These are phyloP conservation scores for Thelephora aurantiotincta DNA, from an alignment of 768 basidiomycete species.

Conservation along the genomic window DNA sequence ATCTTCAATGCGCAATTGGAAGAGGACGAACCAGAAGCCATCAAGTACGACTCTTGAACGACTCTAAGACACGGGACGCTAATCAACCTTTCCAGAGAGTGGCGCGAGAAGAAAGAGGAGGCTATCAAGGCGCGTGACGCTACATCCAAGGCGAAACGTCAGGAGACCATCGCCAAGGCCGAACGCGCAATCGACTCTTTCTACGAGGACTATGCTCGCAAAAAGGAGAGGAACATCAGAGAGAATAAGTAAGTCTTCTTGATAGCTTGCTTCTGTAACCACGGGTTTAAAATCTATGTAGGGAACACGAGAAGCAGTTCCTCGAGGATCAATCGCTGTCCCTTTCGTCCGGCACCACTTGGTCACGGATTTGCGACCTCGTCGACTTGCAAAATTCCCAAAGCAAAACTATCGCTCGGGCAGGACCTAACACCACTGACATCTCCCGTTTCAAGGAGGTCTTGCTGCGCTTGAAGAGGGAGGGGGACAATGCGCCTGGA, in stretches of 20 bases:
- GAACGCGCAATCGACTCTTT: conserved; percentile 82
- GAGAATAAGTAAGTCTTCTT: conserved; percentile 83
- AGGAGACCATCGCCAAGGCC: conserved; percentile 74
- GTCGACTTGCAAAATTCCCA: conserved; percentile 92
- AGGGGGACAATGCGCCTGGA: conserved; percentile 85
- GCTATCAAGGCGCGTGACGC: conserved; percentile 81
- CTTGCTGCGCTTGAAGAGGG: conserved; percentile 73
- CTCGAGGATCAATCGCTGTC: conserved; percentile 55
- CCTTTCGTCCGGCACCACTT: conserved; percentile 83
- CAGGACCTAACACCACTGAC: conserved; percentile 81
- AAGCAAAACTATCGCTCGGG: conserved; percentile 86
- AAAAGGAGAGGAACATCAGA: conserved; percentile 82
- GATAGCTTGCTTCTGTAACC: not conserved
- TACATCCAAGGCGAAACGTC: conserved; percentile 56
- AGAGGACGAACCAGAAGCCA: conserved; percentile 79
- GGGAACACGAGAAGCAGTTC: conserved; percentile 80
- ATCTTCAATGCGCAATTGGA: conserved; percentile 52
- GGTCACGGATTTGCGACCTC: conserved; percentile 82
- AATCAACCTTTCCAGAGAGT: conserved; percentile 37
- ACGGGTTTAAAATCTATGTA: conserved; percentile 18
- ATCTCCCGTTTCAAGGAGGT: conserved; percentile 87
- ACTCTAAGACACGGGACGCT: not conserved
- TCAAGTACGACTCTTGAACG: conserved; percentile 41
- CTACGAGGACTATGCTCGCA: conserved; percentile 75
- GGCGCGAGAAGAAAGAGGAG: conserved; percentile 76